Evolutionary conservation across 495 filamentous ascomycete species (phyloP).

Genomic region (Monascus purpureus): DNA sequence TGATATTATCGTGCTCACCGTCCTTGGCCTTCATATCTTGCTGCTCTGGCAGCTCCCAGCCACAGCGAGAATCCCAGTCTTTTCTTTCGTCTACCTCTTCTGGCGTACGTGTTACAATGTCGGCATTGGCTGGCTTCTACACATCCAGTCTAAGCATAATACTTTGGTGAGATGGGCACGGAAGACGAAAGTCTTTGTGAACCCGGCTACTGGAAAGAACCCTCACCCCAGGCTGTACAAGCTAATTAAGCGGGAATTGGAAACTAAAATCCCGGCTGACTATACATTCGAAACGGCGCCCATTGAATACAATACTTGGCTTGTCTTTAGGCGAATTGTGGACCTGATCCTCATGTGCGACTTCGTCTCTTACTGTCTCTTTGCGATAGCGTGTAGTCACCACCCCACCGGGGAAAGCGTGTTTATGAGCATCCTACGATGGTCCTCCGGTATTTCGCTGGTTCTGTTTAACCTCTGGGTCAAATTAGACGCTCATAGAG

Average conservation of each 20-base stretch:
- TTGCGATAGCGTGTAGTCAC: conserved; percentile 78
- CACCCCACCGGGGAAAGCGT: conserved; percentile 57
- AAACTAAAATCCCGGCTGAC: conserved; percentile 85
- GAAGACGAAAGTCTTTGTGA: conserved; percentile 71
- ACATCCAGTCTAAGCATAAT: conserved; percentile 77
- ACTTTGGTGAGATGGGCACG: conserved; percentile 79
- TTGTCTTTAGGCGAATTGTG: conserved; percentile 86
- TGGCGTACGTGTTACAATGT: conserved; percentile 88
- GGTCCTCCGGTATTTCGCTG: conserved; percentile 66
- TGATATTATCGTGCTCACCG: conserved; percentile 67
- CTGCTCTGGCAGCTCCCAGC: conserved; percentile 58
- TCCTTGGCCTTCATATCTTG: conserved; percentile 60
- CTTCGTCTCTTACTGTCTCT: conserved; percentile 90
- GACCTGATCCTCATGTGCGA: conserved; percentile 97
- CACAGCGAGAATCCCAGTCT: conserved; percentile 52
- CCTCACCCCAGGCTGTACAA: conserved; percentile 68
- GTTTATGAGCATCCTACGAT: conserved; percentile 55
- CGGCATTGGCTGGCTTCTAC: conserved; percentile 83
- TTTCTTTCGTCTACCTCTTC: conserved; percentile 73
- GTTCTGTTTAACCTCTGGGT: conserved; percentile 97
- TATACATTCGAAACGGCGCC: conserved; percentile 89
- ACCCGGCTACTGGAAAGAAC: conserved; percentile 65
- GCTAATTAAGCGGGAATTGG: conserved; percentile 73
- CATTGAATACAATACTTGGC: conserved; percentile 97
- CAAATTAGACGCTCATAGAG: conserved; percentile 90